Evolutionary conservation across 345 rosid genomes (phyloP), one percentile per base, ranked within the genome.

Genomic region (Eucalyptus erythrocorys): DNA sequence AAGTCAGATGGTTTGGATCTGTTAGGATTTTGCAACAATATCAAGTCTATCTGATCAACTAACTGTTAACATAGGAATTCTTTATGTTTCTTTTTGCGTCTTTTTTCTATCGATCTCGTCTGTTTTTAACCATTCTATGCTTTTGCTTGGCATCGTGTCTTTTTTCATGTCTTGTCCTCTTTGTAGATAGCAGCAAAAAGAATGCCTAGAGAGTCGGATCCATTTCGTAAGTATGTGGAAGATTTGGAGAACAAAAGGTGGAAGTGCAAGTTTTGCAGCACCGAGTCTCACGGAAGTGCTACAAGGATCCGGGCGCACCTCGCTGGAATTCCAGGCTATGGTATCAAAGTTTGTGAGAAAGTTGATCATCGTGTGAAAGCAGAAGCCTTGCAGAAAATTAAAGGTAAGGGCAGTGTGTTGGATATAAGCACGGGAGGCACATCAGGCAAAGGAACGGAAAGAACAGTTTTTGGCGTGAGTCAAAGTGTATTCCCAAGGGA

Each of bases 271-370:
- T 50, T 50, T 50, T 50, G 53, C 8, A 21, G 22, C 53, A 50
- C 16, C 22, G 1, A 50, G 22, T 50, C 2, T 50, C 0, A 3
- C 1, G 53, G 22, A 50, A 50, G 21, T 50, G 4, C 21, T 50
- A 6, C 53, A 16, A 50, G 53, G 53, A 50, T 50, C 53, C 22
- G 8, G 0, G 53, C 53, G 21, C 53, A 50, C 3, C 53, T 50
- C 53, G 53, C 53, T 50, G 53, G 53, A 50, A 15, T 6, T 50
- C 53, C 53, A 3, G 1, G 21, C 0, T 1, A 50, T 5, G 53
- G 53, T 50, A 50, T 51, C 1, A 51, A 51, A 51, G 0, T 0
- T 51, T 51, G 24, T 51, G 4, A 19, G 24, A 3, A 51, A 51
- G 57, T 51, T 1, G 4, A 51, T 1, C 4, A 51, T 19, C 10